Evolutionary conservation across 1,284 basidiomycete genomes (phyloP), one percentile per base, ranked within the genome.

Genomic region (Ceratobasidium papillatum): DNA sequence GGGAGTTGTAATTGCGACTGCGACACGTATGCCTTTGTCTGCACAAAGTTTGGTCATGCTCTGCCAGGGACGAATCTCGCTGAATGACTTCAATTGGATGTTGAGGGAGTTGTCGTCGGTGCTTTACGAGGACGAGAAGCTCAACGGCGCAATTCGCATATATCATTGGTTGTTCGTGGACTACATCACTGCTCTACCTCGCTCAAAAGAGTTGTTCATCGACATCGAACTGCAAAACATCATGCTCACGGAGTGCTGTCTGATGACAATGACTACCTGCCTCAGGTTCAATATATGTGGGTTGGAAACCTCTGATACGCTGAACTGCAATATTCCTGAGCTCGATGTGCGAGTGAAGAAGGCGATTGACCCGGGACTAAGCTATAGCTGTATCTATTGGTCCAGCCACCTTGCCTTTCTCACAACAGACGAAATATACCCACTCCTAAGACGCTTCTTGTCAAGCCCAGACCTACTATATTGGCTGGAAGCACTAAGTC

Each of bases 261-360:
- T 74, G 8, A 54, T 8, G 4, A 61, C 30, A 19, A 34, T 74
- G 61, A 19, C 12, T 4, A 17, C 25, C 51, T 7, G 14, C 19
- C 62, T 74, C 8, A 68, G 54, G 4, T 32, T 22, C 22, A 59
- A 68, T 27, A 41, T 54, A 32, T 74, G 73, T 27, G 63, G 38
- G n/a, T 32, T 68, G 22, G 30, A 43, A 27, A 61, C 64, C 17
- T 43, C 52, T 19, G 30, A 19, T 52, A 22, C 19, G 12, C 25
- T 51, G 12, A 74, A 74, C 51, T 17, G 36, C 34, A 43, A 65
- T 19, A 47, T 74, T 11, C 36, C 11, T 11, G 30, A 68, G 4
- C 30, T 54, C 7, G 12, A 38, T 8, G 7, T 2, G 19, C 65
- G 65, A 51, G 65, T 68, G 0, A 14, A 19, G 30, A 30, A n/a